Base-by-base conservation (phyloP, 441 rosid genomes). In the Pelargonium cotyledonis region DNA sequence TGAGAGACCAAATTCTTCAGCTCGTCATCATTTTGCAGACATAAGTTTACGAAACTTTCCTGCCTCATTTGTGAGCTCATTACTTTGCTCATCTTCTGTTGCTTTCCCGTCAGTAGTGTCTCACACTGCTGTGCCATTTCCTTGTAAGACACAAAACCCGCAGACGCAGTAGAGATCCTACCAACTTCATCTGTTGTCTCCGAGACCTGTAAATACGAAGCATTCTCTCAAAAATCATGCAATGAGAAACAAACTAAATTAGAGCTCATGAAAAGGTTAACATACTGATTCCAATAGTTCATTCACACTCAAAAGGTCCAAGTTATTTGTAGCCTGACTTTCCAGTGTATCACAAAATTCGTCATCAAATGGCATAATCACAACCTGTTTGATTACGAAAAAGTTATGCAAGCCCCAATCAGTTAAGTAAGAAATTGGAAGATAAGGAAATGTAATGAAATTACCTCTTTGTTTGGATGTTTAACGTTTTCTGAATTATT, bases 121-220 rank as follows among this genome's bases (percentile, higher is more conserved):
- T 89, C 92, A n/a, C 96, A 89, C 67, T 87, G 92, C 43, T 40
- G 80, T 3, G 90, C 89, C 80, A 85, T 83, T 75, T 87, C 90
- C 81, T 79, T 82, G 83, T 82, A 87, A 62, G 92, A 68, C 71
- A 80, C 78, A 66, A 87, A 82, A 21, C 86, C 79, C 29, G 85
- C 83, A 18, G 84, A 79, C 15, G 76, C 78, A 40, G 80, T 70
- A 6, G 96, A 89, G 57, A 68, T 26, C 80, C 96, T 85, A 72
- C 85, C 89, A 61, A 83, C 83, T 73, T 85, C 86, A 75, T 81
- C 77, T 16, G 87, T 72, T 12, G 88, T 78, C 72, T 87, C 96
- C 75, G 73, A 19, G 40, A 84, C 91, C 96, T 87, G 72, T 16
- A 51, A 51, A 51, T 51, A 51, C 15, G 58, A 51, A 51, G 18